Conservation (phyloP, 345 rosid species). For the Brassica juncea region DNA sequence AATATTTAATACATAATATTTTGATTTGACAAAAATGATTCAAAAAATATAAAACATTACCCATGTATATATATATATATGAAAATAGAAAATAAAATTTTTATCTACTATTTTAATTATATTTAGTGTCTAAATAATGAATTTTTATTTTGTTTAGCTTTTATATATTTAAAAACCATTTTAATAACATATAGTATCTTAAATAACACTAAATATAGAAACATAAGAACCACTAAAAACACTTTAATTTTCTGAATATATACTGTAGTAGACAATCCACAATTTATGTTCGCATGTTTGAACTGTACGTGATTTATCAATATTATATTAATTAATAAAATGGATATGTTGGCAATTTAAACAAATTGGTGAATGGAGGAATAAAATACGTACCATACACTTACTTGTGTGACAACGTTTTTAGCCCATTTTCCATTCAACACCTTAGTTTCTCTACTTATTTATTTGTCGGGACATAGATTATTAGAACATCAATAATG, state of each 20-base stretch:
- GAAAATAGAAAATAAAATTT: no score
- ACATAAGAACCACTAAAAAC: not conserved
- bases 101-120: not conserved
- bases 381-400: not conserved
- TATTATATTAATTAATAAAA: no score
- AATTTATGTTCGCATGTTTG: no score
- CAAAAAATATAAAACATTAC: no score
- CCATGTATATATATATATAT: no score
- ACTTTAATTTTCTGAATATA: not conserved
- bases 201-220: not conserved
- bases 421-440: not conserved
- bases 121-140: not conserved
- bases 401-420: not conserved
- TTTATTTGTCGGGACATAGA: no score
- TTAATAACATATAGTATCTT: not conserved
- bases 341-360: not conserved
- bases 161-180: no score
- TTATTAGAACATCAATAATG: no score
- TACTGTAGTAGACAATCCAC: not conserved
- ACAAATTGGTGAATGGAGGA: not conserved
- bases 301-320: not conserved
- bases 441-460: no score
- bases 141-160: not conserved
- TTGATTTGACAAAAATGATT: not conserved
- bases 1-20: no score